Percentiles rank a stretch among this genome's conserved stretches.
Conservation (phyloP, 2,329 filamentous ascomycete species). For the Pseudogymnoascus verrucosus region DNA sequence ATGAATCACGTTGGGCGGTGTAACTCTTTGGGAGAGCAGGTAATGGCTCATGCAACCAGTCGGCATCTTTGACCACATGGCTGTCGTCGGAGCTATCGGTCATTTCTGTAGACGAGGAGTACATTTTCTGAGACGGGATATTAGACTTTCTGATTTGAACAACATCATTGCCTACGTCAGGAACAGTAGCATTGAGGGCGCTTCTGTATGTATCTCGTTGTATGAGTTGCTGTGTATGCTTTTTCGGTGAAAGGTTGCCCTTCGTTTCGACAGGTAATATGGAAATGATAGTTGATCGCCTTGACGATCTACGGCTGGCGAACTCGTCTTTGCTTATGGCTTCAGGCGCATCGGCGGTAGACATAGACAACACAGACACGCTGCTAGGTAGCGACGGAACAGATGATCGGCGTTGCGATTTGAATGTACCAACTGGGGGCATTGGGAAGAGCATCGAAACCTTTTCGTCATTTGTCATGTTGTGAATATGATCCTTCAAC, state of each 20-base stretch:
- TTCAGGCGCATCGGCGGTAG: constrained; percentile 16
- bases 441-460: constrained; percentile 43
- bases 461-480: constrained; percentile 52
- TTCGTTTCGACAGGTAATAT: background rate
- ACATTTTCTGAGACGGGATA: background rate
- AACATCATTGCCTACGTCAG: background rate
- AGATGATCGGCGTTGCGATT: constrained; percentile 31
- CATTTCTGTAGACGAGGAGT: background rate
- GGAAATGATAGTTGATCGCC: constrained; percentile 21
- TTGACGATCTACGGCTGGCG: constrained; percentile 20
- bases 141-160: background rate
- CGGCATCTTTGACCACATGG: background rate
- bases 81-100: background rate
- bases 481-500: constrained; percentile 45
- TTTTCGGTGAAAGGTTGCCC: background rate
- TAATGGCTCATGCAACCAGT: background rate
- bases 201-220: background rate
- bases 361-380: constrained; percentile 15
- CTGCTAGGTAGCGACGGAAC: constrained; percentile 37
- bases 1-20: background rate
- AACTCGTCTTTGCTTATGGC: constrained; percentile 20
- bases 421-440: constrained; percentile 24
- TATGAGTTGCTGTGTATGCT: background rate
- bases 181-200: background rate
- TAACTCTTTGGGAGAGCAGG: background rate